Base-by-base conservation (phyloP, 352 stramenopile genomes). In the Blastocystis hominis region DNA sequence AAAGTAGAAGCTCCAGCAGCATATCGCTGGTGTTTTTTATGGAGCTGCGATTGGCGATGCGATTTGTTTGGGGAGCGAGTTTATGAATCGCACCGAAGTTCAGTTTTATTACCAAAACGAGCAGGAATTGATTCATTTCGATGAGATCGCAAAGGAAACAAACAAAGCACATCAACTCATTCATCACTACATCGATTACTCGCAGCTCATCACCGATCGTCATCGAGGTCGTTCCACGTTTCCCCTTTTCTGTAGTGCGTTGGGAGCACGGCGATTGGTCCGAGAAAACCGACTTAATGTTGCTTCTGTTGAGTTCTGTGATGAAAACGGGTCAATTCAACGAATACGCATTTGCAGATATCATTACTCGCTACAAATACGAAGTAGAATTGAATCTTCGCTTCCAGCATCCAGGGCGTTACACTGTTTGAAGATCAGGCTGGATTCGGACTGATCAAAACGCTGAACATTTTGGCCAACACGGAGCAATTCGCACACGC, bases 341-440 rank as follows among this genome's bases (percentile, higher is more conserved):
- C n/a, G 72, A 84, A 46, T 66, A 84, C 30, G 50, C 47, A 15
- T 84, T 84, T 46, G 72, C 72, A 36, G 55, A 84, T 42, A 84
- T 84, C 55, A 66, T 84, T 30, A 84, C 72, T 34, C 72, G 72
- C 15, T 84, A 84, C 38, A 84, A 84, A 40, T 84, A 66, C 36
- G 72, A 84, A 53, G 72, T 84, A 24, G 40, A 10, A 7, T 42
- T 7, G 34, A 7, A 2, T 4, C 1, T 30, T 36, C 30, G 53
- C 30, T 63, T 40, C 24, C 24, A 30, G 59, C 20, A 68, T 38
- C 15, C 40, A 84, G 72, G 72, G 72, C 9, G 40, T 84, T 36
- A 84, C 54, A 3, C 46, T 68, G 36, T 84, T 84, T 64, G 47
- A 68, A 34, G 72, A 84, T 40, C 34, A 63, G 6, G 47, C 72